Evolutionary conservation across 257 asterid species (phyloP), one percentile per base, ranked within the genome.

Genomic region (Buddleja alternifolia): DNA sequence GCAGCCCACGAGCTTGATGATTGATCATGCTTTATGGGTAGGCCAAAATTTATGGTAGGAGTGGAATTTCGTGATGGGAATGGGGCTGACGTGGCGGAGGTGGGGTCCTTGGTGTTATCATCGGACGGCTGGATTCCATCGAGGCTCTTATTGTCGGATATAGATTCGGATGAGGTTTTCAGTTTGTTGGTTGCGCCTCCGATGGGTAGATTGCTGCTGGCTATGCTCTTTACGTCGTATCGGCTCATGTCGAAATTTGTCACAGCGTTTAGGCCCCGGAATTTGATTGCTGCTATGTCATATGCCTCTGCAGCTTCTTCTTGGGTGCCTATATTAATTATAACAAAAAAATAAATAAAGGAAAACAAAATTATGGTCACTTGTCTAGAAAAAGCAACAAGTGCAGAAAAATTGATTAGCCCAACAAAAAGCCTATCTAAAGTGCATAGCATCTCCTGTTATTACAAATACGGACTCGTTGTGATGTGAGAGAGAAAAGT

Each of bases 261-360:
- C 17, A 90, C 97, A 0, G 97, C 95, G 29, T 88, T 90, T 3
- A 86, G 77, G 0, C 97, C 97, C 34, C 95, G 85, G 73, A 90
- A 88, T 70, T 90, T 90, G 24, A 90, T 90, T 0, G 97, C 97
- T 0, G 95, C 97, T 6, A 90, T 90, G 70, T 90, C 97, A 29
- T 90, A 90, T 0, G 95, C 97, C 74, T 90, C 97, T 0, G 96
- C 95, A 0, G 96, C 97, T 82, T 90, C 96, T 66, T 90, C 97
- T 54, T 88, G 97, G 0, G 97, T 90, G 70, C 90, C 97, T 85
- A 23, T 10, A 7, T 7, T 2, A 58, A 14, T n/a, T 6, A 23
- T 9, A n/a, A 21, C 39, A 36, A 16, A 25, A 0, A 51, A 67
- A 25, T n/a, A n/a, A n/a, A n/a, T n/a, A n/a, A n/a, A n/a, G n/a